phyloP scores from a whole-genome alignment of 2,329 filamentous ascomycete species.

The Fusarium succisae region DNA sequence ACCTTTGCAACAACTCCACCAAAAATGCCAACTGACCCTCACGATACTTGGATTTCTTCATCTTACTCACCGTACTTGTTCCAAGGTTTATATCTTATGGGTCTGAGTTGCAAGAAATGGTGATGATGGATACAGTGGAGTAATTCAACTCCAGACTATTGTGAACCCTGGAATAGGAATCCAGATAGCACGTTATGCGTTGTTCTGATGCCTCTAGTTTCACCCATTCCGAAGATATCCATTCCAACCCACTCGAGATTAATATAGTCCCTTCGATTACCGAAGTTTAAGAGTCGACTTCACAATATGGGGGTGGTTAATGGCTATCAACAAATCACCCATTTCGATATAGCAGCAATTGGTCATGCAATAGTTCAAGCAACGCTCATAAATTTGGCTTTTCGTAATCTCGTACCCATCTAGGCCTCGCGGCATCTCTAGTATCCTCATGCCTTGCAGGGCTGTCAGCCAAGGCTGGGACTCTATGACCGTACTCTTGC shows the following conservation, averaged over 20 bases:
- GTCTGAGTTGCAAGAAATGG: too few species aligned
- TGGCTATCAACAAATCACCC: neutral
- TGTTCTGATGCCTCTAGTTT: too few species aligned
- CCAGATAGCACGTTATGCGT: too few species aligned
- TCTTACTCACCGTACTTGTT: slow-evolving; percentile 4
- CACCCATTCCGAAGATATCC: neutral
- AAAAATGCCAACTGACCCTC: slow-evolving; percentile 27
- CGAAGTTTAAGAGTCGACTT: neutral
- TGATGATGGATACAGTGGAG: too few species aligned
- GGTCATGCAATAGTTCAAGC: slow-evolving; percentile 1
- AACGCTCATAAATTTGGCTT: slow-evolving; percentile 25
- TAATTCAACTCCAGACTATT: too few species aligned
- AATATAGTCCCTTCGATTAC: neutral
- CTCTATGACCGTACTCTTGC: slow-evolving; percentile 65
- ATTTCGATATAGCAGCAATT: neutral
- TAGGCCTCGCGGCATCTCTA: slow-evolving; percentile 65
- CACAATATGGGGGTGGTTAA: slow-evolving; percentile 6
- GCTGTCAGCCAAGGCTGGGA: slow-evolving; percentile 71
- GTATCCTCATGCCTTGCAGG: slow-evolving; percentile 69
- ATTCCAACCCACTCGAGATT: neutral
- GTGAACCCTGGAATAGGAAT: too few species aligned
- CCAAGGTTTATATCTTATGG: neutral
- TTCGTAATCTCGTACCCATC: slow-evolving; percentile 62
- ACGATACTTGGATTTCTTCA: slow-evolving; percentile 32
- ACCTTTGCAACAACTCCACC: slow-evolving; percentile 34